Conservation (phyloP, 1,284 basidiomycete genomes). For the Naganishia liquefaciens region DNA sequence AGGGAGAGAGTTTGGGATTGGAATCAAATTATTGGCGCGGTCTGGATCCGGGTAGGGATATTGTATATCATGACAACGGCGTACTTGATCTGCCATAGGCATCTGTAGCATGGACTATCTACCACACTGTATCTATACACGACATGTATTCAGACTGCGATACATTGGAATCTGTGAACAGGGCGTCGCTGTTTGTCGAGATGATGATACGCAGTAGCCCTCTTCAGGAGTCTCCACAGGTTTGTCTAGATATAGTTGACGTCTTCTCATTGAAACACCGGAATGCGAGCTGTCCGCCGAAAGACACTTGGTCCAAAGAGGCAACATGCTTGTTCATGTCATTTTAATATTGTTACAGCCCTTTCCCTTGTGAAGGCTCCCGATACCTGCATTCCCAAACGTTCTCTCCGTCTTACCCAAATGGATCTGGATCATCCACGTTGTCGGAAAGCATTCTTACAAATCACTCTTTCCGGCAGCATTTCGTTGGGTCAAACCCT, state of each 20-base stretch:
- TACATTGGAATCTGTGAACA: no score
- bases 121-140: constrained; percentile 27
- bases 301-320: not conserved
- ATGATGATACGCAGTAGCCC: no score
- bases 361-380: no score
- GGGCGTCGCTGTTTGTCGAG: no score
- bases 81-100: constrained; percentile 46
- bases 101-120: constrained; percentile 17
- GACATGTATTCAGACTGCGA: not conserved
- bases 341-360: not conserved
- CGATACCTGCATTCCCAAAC: no score
- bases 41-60: constrained; percentile 49
- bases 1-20: constrained; percentile 51
- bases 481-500: constrained; percentile 21
- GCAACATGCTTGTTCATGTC: not conserved
- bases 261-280: not conserved
- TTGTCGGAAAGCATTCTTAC: not conserved
- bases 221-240: no score
- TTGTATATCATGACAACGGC: constrained; percentile 48
- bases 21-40: constrained; percentile 47
- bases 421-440: no score
- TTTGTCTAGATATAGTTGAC: not conserved
- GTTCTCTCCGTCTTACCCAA: no score
- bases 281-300: not conserved
- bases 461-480: constrained; percentile 23